Evolutionary conservation across 2,329 filamentous ascomycete species (phyloP).

Genomic region (Emergomyces pasteurianus): DNA sequence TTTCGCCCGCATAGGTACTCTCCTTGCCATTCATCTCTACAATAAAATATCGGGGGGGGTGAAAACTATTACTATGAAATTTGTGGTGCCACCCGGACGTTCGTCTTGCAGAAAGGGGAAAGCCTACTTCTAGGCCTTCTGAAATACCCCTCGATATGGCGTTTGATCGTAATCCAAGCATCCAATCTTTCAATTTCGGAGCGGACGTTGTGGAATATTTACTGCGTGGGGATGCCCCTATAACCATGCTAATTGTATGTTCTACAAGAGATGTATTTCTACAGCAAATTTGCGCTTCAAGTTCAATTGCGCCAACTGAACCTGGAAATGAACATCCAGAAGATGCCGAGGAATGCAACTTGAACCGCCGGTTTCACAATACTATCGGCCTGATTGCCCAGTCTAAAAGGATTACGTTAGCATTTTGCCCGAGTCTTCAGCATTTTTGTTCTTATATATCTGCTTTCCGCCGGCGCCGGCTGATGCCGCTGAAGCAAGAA

Average conservation of each 20-base stretch:
- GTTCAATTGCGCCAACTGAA: conserved; percentile 31
- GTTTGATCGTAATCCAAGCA: conserved; percentile 5
- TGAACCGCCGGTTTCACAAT: conserved; percentile 35
- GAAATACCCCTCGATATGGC: background rate
- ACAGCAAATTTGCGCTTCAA: conserved; percentile 41
- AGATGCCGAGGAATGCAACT: conserved; percentile 1
- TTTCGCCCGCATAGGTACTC: too few species aligned
- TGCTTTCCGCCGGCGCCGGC: conserved; percentile 35
- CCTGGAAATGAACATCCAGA: conserved; percentile 11
- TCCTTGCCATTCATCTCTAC: background rate
- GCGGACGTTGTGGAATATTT: conserved; percentile 51
- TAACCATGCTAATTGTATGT: conserved; percentile 61
- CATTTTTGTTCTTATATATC: conserved; percentile 67
- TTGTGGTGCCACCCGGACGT: background rate
- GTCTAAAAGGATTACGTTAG: conserved; percentile 55
- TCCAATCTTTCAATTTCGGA: conserved; percentile 40
- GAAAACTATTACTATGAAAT: background rate
- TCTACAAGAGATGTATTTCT: conserved; percentile 54
- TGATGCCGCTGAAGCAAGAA: background rate
- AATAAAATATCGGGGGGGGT: background rate
- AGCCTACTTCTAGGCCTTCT: background rate
- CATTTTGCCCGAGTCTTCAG: conserved; percentile 64
- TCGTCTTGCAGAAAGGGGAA: background rate
- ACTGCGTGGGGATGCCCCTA: conserved; percentile 42
- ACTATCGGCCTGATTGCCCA: conserved; percentile 58